These are phyloP conservation scores for Stemphylium beticola DNA, from an alignment of 2,329 filamentous ascomycete species.

Conservation along the genomic window DNA sequence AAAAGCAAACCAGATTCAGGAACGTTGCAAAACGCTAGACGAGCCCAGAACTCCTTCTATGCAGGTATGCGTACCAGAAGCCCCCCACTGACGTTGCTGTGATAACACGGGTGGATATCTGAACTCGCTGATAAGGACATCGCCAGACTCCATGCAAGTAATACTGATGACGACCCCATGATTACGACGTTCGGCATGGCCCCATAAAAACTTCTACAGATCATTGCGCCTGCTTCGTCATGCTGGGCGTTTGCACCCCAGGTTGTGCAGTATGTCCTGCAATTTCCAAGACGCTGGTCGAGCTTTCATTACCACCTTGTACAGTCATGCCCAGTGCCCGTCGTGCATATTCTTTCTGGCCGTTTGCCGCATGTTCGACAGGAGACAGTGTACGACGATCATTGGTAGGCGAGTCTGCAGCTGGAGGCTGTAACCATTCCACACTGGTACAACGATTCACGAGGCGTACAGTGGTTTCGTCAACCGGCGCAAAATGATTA, in stretches of 20 bases:
- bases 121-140: constrained; percentile 8
- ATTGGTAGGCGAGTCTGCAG: constrained; percentile 26
- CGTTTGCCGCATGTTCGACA: constrained; percentile 29
- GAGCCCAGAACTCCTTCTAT: constrained; percentile 16
- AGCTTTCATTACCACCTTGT: constrained; percentile 43
- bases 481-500: constrained; percentile 78
- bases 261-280: constrained; percentile 50
- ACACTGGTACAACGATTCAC: constrained; percentile 77
- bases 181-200: background rate
- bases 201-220: background rate
- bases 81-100: too few relatives aligned
- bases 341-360: constrained; percentile 48
- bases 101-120: constrained; percentile 4
- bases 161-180: background rate
- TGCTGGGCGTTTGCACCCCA: constrained; percentile 50
- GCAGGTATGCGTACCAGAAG: background rate
- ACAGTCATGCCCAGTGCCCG: constrained; percentile 50
- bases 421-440: constrained; percentile 63
- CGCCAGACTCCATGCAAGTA: constrained; percentile 1
- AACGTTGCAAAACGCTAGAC: constrained; percentile 7
- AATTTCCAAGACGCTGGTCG: constrained; percentile 49
- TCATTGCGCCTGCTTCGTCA: constrained; percentile 28
- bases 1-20: too few relatives aligned
- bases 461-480: constrained; percentile 79
- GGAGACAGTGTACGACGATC: constrained; percentile 33